Evolutionary conservation across 148 eudicot species (phyloP).

Genomic region (Selenicereus undatus): DNA sequence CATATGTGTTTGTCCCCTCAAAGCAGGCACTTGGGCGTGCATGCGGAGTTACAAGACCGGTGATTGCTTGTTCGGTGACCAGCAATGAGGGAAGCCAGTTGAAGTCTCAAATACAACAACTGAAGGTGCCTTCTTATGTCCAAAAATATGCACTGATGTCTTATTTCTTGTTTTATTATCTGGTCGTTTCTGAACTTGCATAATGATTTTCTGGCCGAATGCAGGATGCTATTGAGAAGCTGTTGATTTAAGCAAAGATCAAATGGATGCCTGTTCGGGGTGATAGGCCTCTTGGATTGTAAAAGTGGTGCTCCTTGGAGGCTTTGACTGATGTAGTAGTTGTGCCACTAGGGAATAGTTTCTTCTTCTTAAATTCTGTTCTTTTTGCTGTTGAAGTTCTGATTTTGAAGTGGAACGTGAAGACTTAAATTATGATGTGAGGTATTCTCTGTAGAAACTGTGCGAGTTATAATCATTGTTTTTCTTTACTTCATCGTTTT

Average conservation of each 20-base stretch:
- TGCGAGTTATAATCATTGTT: not conserved
- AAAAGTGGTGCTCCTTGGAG: conserved; percentile 40
- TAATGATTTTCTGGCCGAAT: conserved; percentile 15
- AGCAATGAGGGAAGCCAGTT: conserved; percentile 90
- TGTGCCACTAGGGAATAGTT: conserved; percentile 32
- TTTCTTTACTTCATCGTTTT: not conserved
- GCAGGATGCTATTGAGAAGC: conserved; percentile 94
- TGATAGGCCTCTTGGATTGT: conserved; percentile 73
- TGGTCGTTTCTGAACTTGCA: not conserved
- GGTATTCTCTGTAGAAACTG: conserved; percentile 10
- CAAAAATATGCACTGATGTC: not conserved
- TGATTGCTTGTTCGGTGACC: conserved; percentile 90
- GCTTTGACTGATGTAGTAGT: conserved; percentile 71
- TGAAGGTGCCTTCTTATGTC: conserved; percentile 50
- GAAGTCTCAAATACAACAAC: conserved; percentile 82
- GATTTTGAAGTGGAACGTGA: not conserved
- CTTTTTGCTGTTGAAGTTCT: not conserved
- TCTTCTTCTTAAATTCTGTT: not conserved
- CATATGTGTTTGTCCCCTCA: conserved; percentile 89
- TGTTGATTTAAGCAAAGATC: conserved; percentile 48
- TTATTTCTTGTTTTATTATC: not conserved
- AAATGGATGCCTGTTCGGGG: conserved; percentile 44
- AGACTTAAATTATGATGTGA: conserved; percentile 15
- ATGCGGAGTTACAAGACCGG: conserved; percentile 88
- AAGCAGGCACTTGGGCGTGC: conserved; percentile 97